Evolutionary conservation across 306 rosid species (phyloP), one percentile per base, ranked within the genome.

Genomic region (Vigna angularis): DNA sequence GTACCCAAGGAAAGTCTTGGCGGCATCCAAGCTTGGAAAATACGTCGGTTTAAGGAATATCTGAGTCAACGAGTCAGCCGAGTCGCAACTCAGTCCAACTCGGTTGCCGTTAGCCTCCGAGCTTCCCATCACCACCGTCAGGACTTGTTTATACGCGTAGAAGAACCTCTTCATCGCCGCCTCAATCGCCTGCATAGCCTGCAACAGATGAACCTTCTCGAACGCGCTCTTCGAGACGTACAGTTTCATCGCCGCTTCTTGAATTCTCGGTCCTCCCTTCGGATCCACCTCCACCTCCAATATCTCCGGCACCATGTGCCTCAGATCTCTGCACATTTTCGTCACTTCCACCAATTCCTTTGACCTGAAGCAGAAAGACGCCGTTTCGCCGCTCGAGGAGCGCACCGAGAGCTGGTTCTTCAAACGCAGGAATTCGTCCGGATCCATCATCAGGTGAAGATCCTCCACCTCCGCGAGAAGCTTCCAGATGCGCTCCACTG

Each of bases 11-110:
- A 94, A 94, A 6, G 98, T 91, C 93, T 91, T 94, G 0, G 97
- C 98, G 1, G 98, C 97, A 11, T 94, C 98, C 88, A 94, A 83
- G 42, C 98, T 94, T 34, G 98, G 98, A 62, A 89, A 94, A 56
- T 94, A 94, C 0, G 98, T 91, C 6, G 98, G 94, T 72, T 94
- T 94, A 9, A 91, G 79, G 53, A 88, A 94, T 63, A 94, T 81
- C 74, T 82, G 91, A 84, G 89, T 92, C 88, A 94, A 85, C 81
- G 93, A 80, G 86, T 94, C 97, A n/a, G 82, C 83, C 44, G 86
- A 84, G 15, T 84, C 92, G 4, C 82, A 79, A 62, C 84, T 73
- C 84, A 85, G 12, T 5, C 88, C 89, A 30, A 87, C 89, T 82
- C 89, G 87, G 90, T 91, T 93, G 14, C 92, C 96, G 38, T 80